Evolutionary conservation across 176 grass and related monocot species (phyloP), one percentile per base, ranked within the genome.

Genomic region (Musa beccarii): DNA sequence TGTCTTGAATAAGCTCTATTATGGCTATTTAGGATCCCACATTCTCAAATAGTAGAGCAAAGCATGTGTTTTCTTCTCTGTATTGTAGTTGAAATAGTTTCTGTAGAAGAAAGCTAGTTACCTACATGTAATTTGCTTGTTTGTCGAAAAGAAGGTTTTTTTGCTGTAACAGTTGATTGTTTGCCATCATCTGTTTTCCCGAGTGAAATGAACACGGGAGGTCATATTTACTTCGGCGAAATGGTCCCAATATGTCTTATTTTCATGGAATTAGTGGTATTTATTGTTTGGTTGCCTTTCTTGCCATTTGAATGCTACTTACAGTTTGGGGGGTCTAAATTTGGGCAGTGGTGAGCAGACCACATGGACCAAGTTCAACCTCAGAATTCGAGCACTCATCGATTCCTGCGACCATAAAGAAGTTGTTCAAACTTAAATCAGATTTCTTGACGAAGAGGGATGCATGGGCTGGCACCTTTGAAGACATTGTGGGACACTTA

Each of bases 381-480:
- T 97, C 93, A 15, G 90, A 91, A 54, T 97, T 85, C 14, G 94
- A 97, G 81, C 94, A 97, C 53, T 97, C 94, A 11, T 97, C 94
- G 13, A 90, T 97, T 16, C 94, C 94, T 0, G 94, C 94, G n/a
- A 97, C 90, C 11, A 71, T 97, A 68, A 97, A 89, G 81, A 90
- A 91, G 66, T 83, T 97, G 13, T 93, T 87, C 81, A 91, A 89
- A 73, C 90, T 97, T 52, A 83, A 67, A 24, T 89, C 90, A 0
- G 90, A 82, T 66, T 97, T 90, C 81, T 82, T 97, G 54, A 93
- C 90, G 9, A 92, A 78, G 23, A 85, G 94, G 43, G 94, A 97
- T 21, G 94, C 88, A 16, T 97, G 94, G 94, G 90, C 94, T 16
- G 94, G 94, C 20, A 97, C 94, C 0, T 97, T 97, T 21, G 90